phyloP scores from a whole-genome alignment of 2,329 filamentous ascomycete genomes.

The Sarocladium brachiariae region DNA sequence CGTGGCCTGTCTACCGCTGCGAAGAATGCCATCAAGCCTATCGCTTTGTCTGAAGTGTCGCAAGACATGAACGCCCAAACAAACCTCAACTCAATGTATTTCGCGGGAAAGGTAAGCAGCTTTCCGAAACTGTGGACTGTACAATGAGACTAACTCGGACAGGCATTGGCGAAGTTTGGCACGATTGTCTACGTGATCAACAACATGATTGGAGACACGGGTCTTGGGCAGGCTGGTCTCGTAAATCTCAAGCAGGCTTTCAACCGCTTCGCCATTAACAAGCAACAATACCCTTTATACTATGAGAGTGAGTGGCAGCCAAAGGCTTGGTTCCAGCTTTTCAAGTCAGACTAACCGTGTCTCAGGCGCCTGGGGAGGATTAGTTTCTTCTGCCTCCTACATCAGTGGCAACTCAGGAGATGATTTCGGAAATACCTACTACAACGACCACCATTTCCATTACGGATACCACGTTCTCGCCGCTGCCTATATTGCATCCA shows the following conservation, averaged over 20 bases:
- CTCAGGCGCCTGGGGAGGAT: slow-evolving; percentile 64
- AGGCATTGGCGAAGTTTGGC: slow-evolving; percentile 71
- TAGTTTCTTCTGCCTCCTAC: slow-evolving; percentile 72
- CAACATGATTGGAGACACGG: slow-evolving; percentile 53
- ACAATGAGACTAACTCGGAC: not conserved
- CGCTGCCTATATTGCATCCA: slow-evolving; percentile 71
- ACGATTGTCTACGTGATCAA: slow-evolving; percentile 59
- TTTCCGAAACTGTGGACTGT: not conserved
- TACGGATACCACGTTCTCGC: slow-evolving; percentile 88
- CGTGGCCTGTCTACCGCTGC: slow-evolving; percentile 14
- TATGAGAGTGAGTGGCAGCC: slow-evolving; percentile 51
- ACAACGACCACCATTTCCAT: slow-evolving; percentile 71
- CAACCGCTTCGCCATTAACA: slow-evolving; percentile 57
- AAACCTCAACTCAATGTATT: slow-evolving; percentile 84
- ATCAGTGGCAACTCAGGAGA: slow-evolving; percentile 57
- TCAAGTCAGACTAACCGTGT: slow-evolving; percentile 12
- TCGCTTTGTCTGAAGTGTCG: slow-evolving; percentile 64
- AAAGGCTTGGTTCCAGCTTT: not conserved
- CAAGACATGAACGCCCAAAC: slow-evolving; percentile 69
- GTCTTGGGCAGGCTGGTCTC: slow-evolving; percentile 51
- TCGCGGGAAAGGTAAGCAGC: slow-evolving; percentile 65
- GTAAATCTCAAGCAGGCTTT: slow-evolving; percentile 59
- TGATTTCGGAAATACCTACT: slow-evolving; percentile 88
- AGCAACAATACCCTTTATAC: slow-evolving; percentile 56
- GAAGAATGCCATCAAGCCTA: slow-evolving; percentile 38